These are phyloP conservation scores for Fusarium xylarioides DNA, from an alignment of 2,329 filamentous ascomycete genomes.

Conservation along the genomic window DNA sequence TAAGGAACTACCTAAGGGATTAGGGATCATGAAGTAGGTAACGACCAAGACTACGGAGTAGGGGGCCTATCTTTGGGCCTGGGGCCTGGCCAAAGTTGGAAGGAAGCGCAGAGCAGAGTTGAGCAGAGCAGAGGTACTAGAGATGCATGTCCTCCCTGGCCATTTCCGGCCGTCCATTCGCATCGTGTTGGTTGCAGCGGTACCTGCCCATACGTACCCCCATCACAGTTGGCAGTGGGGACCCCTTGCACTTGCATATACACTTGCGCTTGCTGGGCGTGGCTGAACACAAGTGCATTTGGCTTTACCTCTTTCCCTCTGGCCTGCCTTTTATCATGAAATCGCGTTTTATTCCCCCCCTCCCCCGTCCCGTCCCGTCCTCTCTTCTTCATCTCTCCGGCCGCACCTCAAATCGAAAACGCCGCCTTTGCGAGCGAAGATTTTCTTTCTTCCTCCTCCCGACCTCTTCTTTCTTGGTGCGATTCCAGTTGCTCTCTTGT, in stretches of 20 bases:
- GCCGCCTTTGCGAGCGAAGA: constrained; percentile 43
- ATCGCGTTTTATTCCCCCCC: constrained; percentile 38
- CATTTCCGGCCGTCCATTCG: constrained; percentile 28
- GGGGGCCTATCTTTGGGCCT: constrained; percentile 9
- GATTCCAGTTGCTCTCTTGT: constrained; percentile 64
- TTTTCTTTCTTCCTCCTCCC: constrained; percentile 40
- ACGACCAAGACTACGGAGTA: constrained; percentile 4
- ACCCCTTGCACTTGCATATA: constrained; percentile 38
- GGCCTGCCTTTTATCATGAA: constrained; percentile 40
- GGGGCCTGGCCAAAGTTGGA: constrained; percentile 28
- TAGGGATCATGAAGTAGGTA: constrained; percentile 19
- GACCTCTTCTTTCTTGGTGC: constrained; percentile 54
- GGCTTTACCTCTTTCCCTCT: constrained; percentile 36
- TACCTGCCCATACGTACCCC: constrained; percentile 27
- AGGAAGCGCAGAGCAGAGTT: constrained; percentile 27
- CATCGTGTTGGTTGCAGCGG: constrained; percentile 27
- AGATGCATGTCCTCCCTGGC: constrained; percentile 31
- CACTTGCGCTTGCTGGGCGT: constrained; percentile 30
- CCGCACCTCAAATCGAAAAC: constrained; percentile 32
- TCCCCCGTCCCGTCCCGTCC: constrained; percentile 39
- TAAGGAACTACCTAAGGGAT: constrained; percentile 18
- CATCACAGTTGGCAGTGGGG: constrained; percentile 30
- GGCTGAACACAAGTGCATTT: constrained; percentile 43
- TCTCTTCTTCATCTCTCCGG: constrained; percentile 40
- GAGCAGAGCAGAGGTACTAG: constrained; percentile 30